Conservation (phyloP, 2,329 filamentous ascomycete species). For the Fusarium dimerum region DNA sequence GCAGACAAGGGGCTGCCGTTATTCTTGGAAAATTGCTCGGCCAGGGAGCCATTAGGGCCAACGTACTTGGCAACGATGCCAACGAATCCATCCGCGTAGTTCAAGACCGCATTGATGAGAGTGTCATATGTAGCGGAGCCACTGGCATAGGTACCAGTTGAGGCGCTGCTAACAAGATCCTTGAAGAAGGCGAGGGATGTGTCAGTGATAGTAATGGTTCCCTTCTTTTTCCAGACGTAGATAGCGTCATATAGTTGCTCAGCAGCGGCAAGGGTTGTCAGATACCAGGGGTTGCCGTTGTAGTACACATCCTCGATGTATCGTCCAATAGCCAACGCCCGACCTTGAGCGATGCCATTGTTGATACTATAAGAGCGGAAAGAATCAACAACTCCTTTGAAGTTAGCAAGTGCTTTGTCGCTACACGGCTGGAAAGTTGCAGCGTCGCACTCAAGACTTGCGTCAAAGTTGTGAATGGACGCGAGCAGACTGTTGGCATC, state of each 20-base stretch:
- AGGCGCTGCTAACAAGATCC: slow-evolving; percentile 59
- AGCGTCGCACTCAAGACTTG: slow-evolving; percentile 64
- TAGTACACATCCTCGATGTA: slow-evolving; percentile 76
- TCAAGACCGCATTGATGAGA: slow-evolving; percentile 57
- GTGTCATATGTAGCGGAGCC: slow-evolving; percentile 49
- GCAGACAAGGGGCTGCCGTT: slow-evolving; percentile 61
- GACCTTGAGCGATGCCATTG: slow-evolving; percentile 58
- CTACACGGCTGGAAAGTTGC: slow-evolving; percentile 79
- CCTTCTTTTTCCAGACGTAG: slow-evolving; percentile 66
- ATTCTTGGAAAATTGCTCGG: slow-evolving; percentile 65
- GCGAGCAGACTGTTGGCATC: slow-evolving; percentile 71
- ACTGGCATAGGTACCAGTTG: slow-evolving; percentile 62
- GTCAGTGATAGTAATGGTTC: slow-evolving; percentile 64
- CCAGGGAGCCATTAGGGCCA: slow-evolving; percentile 60
- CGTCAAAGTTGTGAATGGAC: slow-evolving; percentile 71
- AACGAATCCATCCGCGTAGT: slow-evolving; percentile 63
- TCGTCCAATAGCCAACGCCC: slow-evolving; percentile 63
- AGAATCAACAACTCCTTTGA: slow-evolving; percentile 73
- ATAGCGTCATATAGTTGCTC: slow-evolving; percentile 79
- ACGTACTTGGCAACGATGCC: slow-evolving; percentile 64
- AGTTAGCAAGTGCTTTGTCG: slow-evolving; percentile 68
- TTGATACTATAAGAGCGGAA: slow-evolving; percentile 78
- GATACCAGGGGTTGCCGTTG: slow-evolving; percentile 80
- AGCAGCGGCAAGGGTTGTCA: slow-evolving; percentile 74
- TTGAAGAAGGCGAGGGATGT: slow-evolving; percentile 72